Evolutionary conservation across 352 stramenopile genomes (phyloP).

Genomic region (Pythium plurisporium): DNA sequence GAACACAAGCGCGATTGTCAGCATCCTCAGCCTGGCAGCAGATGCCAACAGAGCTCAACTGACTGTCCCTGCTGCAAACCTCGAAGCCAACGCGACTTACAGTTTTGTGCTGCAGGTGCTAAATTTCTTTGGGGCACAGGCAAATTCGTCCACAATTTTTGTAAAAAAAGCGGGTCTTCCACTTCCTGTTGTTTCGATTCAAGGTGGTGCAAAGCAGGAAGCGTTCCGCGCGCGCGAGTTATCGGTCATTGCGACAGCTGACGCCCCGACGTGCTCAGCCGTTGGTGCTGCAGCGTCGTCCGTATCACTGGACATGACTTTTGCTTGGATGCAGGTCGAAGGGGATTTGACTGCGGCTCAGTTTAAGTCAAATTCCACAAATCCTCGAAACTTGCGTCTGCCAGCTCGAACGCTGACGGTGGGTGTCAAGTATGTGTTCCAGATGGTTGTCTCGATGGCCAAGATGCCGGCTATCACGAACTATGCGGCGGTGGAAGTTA

Average conservation of each 20-base stretch:
- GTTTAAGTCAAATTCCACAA: slow-evolving; percentile 48
- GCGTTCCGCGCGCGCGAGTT: slow-evolving; percentile 39
- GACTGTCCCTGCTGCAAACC: slow-evolving; percentile 22
- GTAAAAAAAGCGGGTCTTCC: slow-evolving; percentile 47
- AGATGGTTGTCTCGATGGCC: slow-evolving; percentile 47
- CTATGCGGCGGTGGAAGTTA: slow-evolving; percentile 40
- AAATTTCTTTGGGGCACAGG: slow-evolving; percentile 47
- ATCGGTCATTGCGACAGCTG: slow-evolving; percentile 38
- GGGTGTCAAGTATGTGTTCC: slow-evolving; percentile 53
- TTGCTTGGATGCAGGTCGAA: slow-evolving; percentile 45
- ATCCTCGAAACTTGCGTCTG: slow-evolving; percentile 49
- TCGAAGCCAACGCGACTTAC: slow-evolving; percentile 41
- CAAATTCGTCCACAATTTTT: slow-evolving; percentile 37
- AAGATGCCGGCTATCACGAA: slow-evolving; percentile 46
- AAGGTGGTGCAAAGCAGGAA: slow-evolving; percentile 35
- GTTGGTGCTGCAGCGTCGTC: slow-evolving; percentile 4
- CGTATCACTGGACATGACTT: slow-evolving; percentile 41
- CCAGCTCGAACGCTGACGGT: slow-evolving; percentile 44
- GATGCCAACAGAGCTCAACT: slow-evolving; percentile 37
- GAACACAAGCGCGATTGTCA: slow-evolving; percentile 19
- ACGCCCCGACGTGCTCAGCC: slow-evolving; percentile 35
- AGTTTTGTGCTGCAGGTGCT: slow-evolving; percentile 39
- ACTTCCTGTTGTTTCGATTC: slow-evolving; percentile 51
- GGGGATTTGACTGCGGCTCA: slow-evolving; percentile 34
- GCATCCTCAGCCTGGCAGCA: slow-evolving; percentile 24